A percentile compares a stretch with the other conserved stretches of the same genome.
Conservation (phyloP, 768 basidiomycete species). For the Boletus tylopilopsis region DNA sequence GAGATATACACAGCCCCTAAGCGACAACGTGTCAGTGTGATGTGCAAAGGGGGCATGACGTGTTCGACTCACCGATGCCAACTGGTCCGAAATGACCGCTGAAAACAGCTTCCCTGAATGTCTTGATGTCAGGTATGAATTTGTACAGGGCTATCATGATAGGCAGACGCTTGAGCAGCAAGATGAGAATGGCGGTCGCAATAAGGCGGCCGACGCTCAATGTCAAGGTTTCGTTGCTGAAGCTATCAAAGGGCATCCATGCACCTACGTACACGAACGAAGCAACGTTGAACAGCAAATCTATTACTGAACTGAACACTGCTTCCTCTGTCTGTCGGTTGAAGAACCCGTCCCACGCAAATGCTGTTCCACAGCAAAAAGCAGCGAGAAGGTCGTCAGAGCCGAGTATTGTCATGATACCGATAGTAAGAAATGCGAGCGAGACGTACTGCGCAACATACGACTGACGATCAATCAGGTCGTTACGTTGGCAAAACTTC, state of each 20-base stretch:
- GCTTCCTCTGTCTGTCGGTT: conserved; percentile 92
- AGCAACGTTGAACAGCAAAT: conserved; percentile 92
- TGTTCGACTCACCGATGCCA: conserved; percentile 52
- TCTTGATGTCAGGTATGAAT: conserved; percentile 97
- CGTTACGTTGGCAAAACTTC: conserved; percentile 85
- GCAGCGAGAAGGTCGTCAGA: conserved; percentile 93
- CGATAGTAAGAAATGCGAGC: conserved; percentile 80
- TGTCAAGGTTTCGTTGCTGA: conserved; percentile 60
- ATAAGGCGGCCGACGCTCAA: conserved; percentile 82
- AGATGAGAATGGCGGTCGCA: conserved; percentile 76
- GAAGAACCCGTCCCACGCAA: conserved; percentile 96
- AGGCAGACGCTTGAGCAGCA: conserved; percentile 81
- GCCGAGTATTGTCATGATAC: conserved; percentile 79
- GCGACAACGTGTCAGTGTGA: conserved; percentile 1
- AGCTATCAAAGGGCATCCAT: conserved; percentile 91
- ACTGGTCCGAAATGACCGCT: conserved; percentile 94
- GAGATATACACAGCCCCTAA: conserved; percentile 90
- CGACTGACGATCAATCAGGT: conserved; percentile 90
- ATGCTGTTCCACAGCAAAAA: conserved; percentile 92
- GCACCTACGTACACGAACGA: conserved; percentile 96
- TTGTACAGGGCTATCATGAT: conserved; percentile 79
- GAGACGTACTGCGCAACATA: conserved; percentile 92
- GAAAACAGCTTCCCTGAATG: conserved; percentile 88
- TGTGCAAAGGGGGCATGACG: neutral
- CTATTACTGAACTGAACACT: conserved; percentile 94